These are phyloP conservation scores for Brassica juncea DNA, from an alignment of 345 rosid genomes.

Conservation along the genomic window DNA sequence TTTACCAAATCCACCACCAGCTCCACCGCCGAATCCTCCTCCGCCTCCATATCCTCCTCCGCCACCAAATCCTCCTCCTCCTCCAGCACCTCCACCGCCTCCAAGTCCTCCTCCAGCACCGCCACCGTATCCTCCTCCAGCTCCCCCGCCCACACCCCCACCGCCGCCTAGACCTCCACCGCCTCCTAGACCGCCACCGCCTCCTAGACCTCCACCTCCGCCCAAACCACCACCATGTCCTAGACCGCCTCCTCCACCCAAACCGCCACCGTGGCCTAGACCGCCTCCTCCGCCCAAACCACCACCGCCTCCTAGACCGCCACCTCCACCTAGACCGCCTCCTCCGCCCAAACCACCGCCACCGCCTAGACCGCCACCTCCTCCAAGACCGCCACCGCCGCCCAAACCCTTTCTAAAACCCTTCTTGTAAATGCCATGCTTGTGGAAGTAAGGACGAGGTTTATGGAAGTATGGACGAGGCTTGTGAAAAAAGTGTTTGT, in stretches of 20 bases:
- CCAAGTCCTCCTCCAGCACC: background rate
- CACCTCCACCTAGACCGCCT: background rate
- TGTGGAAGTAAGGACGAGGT: background rate
- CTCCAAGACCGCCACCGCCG: background rate
- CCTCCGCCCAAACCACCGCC: background rate
- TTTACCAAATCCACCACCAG: background rate
- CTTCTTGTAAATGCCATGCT: background rate
- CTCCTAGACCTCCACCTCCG: background rate
- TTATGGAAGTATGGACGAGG: background rate
- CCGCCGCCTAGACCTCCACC: background rate
- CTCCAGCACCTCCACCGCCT: conserved; percentile 3
- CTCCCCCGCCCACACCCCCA: background rate
- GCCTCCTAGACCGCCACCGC: background rate
- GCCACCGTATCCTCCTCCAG: background rate
- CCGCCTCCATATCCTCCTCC: background rate
- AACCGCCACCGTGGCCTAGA: background rate
- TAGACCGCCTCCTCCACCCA: background rate
- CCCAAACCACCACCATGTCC: background rate
- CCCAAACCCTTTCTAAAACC: background rate
- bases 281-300: background rate
- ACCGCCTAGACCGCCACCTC: background rate
- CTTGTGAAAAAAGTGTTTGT: background rate
- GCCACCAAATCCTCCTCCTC: background rate
- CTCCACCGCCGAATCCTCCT: background rate
- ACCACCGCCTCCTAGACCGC: too few relatives aligned